These are phyloP conservation scores for Balamuthia mandrillaris DNA, from an alignment of 208 protist genomes.

Conservation along the genomic window DNA sequence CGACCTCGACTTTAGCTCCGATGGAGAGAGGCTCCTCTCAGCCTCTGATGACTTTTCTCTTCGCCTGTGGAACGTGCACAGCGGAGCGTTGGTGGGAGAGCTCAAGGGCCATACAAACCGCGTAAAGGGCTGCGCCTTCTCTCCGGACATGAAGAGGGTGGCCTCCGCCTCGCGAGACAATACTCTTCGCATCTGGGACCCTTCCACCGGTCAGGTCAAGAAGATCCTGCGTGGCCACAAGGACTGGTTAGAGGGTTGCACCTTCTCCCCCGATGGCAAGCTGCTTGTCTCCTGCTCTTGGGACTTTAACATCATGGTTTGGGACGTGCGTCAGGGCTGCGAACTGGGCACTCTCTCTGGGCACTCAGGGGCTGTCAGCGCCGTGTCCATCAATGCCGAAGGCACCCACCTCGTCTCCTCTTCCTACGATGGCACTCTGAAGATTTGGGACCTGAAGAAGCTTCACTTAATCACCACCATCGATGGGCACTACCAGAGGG, in stretches of 20 bases:
- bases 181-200: background rate
- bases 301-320: slow-evolving; percentile 48
- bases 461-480: slow-evolving; percentile 26
- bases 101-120: slow-evolving; percentile 33
- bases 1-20: slow-evolving; percentile 10
- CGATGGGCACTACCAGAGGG: slow-evolving; percentile 46
- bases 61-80: slow-evolving; percentile 12
- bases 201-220: slow-evolving; percentile 5
- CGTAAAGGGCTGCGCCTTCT: slow-evolving; percentile 20
- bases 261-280: slow-evolving; percentile 11
- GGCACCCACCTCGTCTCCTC: slow-evolving; percentile 49
- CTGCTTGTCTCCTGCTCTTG: slow-evolving; percentile 30
- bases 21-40: slow-evolving; percentile 20
- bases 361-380: slow-evolving; percentile 42
- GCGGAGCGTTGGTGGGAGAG: background rate
- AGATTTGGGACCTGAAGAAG: slow-evolving; percentile 55
- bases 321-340: slow-evolving; percentile 12
- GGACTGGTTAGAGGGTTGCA: slow-evolving; percentile 42
- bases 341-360: slow-evolving; percentile 29
- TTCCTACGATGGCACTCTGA: slow-evolving; percentile 55
- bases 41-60: slow-evolving; percentile 35
- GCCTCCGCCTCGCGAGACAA: slow-evolving; percentile 8
- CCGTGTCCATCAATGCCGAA: slow-evolving; percentile 40
- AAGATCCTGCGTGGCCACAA: slow-evolving; percentile 37
- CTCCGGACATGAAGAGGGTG: slow-evolving; percentile 3